Evolutionary conservation across 1,284 basidiomycete genomes (phyloP), one percentile per base, ranked within the genome.

Genomic region (Ganoderma lingzhi): DNA sequence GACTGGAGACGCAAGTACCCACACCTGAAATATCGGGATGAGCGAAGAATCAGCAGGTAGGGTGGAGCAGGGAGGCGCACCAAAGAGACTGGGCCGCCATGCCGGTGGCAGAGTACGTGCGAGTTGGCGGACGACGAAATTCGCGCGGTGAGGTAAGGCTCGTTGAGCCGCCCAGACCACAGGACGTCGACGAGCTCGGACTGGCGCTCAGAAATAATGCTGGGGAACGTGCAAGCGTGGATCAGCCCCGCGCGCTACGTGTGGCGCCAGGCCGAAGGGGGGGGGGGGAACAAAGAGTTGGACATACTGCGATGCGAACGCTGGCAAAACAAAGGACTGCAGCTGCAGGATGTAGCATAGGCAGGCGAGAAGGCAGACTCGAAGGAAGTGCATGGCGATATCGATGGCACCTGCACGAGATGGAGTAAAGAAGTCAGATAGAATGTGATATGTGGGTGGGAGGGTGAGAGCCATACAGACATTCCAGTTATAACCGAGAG

Each of bases 121-220:
- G 58, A 60, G 58, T 41, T 60, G 8, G 58, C 3, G n/a, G n/a
- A 10, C 9, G 14, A 9, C 30, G 10, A 41, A 9, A 41, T 6
- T 4, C 1, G 58, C n/a, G 32, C 19, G 5, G 23, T 23, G 8
- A 60, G 35, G 23, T 60, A 60, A 3, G 58, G 58, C 9, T 60
- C 58, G n/a, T 10, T 12, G 23, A 60, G 58, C n/a, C 19, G 17
- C 37, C 58, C 58, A 3, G 58, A 60, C 58, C 58, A 60, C 37
- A 41, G 39, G 6, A 19, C 10, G 12, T 60, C 58, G 10, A 60
- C n/a, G 23, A 60, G 41, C 23, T 60, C 58, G 9, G 58, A 60
- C 35, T 60, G 58, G 1, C 58, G 35, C 10, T 15, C n/a, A 10
- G 58, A 41, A 12, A 41, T 9, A 1, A 23, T 9, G 37, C 58